These are phyloP conservation scores for Acer negundo DNA, from an alignment of 345 rosid genomes.

Conservation along the genomic window DNA sequence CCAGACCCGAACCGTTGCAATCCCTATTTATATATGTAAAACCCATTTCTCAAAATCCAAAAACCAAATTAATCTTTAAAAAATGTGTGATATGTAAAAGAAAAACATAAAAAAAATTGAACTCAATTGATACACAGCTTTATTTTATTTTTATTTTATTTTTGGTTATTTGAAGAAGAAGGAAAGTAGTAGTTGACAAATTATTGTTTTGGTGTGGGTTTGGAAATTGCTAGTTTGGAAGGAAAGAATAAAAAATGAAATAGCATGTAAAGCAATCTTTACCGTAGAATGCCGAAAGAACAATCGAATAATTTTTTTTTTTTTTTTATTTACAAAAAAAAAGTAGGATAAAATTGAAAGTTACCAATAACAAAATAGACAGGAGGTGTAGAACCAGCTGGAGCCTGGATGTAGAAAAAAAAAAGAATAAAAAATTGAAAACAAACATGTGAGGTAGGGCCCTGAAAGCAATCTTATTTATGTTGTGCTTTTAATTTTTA, in stretches of 20 bases:
- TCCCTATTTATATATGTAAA: no score
- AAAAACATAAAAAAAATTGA: no score
- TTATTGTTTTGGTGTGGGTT: neutral
- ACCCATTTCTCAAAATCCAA: neutral
- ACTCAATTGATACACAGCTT: no score
- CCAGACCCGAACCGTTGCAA: no score
- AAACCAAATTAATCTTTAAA: neutral
- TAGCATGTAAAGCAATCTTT: neutral
- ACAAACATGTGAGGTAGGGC: slow-evolving; percentile 34
- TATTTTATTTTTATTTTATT: neutral
- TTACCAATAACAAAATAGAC: neutral
- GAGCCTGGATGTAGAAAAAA: neutral
- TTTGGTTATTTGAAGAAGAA: neutral
- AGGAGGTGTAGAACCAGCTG: slow-evolving; percentile 7
- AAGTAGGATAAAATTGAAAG: neutral
- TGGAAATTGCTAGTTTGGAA: neutral
- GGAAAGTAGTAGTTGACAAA: neutral
- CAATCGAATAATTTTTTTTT: neutral
- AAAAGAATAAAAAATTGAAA: no score
- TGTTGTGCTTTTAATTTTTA: neutral
- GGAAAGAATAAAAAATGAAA: neutral
- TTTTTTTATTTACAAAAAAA: neutral
- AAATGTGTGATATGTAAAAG: no score
- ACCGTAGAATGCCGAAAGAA: neutral
- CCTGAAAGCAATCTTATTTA: neutral